Conservation (phyloP, 1,284 basidiomycete species). For the Apiotrichum gamsii region DNA sequence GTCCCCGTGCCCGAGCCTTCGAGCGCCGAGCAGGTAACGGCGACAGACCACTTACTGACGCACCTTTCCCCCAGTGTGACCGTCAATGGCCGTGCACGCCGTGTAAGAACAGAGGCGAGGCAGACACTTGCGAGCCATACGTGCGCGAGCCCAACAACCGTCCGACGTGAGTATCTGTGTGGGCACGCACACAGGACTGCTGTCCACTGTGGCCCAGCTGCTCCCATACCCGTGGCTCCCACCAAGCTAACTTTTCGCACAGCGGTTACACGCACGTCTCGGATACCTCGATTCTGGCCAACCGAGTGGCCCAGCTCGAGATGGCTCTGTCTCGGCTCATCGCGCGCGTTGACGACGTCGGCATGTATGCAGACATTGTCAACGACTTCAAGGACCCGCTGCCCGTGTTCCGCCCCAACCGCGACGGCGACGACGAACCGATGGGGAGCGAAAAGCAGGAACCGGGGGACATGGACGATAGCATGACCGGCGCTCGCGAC, state of each 20-base stretch:
- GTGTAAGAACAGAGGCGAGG: constrained; percentile 19
- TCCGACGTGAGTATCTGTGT: constrained; percentile 8
- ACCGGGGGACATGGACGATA: too few relatives aligned
- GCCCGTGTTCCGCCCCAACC: constrained; percentile 2
- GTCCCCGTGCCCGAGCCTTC: too few relatives aligned
- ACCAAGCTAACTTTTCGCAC: constrained; percentile 8
- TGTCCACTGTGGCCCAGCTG: too few relatives aligned
- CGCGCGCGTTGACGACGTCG: constrained; percentile 9
- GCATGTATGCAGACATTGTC: constrained; percentile 12
- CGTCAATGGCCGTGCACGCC: constrained; percentile 19
- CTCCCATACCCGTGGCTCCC: too few relatives aligned
- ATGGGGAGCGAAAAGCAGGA: too few relatives aligned
- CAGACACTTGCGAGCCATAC: constrained; percentile 18
- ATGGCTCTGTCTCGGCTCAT: constrained; percentile 13
- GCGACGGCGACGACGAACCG: not conserved
- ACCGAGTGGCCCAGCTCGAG: constrained; percentile 23
- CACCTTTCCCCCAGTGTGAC: constrained; percentile 7
- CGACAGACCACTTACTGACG: too few relatives aligned
- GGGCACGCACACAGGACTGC: too few relatives aligned
- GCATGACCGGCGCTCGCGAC: too few relatives aligned
- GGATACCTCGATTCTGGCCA: constrained; percentile 21
- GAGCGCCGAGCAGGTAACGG: too few relatives aligned
- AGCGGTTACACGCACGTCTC: constrained; percentile 25
- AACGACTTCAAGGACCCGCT: constrained; percentile 15
- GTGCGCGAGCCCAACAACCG: constrained; percentile 16